These are phyloP conservation scores for Allium sativum DNA, from an alignment of 106 monocot species.

Conservation along the genomic window DNA sequence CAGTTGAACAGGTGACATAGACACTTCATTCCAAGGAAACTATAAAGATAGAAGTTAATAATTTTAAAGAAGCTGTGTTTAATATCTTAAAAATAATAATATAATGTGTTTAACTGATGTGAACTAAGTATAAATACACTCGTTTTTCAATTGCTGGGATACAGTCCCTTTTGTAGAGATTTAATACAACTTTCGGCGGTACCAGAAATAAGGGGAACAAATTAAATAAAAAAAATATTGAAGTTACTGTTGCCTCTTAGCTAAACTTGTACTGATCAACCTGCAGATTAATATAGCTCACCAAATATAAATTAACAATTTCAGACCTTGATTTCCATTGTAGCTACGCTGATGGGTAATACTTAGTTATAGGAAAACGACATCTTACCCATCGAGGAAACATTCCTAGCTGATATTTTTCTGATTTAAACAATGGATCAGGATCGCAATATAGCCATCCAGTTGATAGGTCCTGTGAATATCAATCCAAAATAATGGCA, in stretches of 20 bases:
- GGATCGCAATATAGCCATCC: slow-evolving; percentile 98
- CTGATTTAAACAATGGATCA: slow-evolving; percentile 80
- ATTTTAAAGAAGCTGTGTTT: too few species aligned
- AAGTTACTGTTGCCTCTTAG: neutral
- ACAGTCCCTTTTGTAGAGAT: too few species aligned
- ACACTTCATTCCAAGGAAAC: slow-evolving; percentile 81
- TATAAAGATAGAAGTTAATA: slow-evolving; percentile 11
- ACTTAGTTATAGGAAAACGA: neutral
- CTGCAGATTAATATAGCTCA: neutral
- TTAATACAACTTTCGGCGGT: too few species aligned
- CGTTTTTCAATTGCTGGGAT: too few species aligned
- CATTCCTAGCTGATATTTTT: slow-evolving; percentile 33
- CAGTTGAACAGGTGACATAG: slow-evolving; percentile 76
- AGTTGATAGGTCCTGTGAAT: slow-evolving; percentile 84
- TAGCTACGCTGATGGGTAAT: too few species aligned
- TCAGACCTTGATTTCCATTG: neutral
- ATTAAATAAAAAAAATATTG: neutral
- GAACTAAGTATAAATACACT: too few species aligned
- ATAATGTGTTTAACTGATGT: too few species aligned
- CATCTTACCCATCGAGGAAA: slow-evolving; percentile 61
- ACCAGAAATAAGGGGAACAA: too few species aligned
- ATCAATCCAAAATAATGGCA: slow-evolving; percentile 4
- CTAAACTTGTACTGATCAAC: neutral
- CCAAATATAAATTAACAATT: slow-evolving; percentile 4
- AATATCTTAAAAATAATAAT: too few species aligned